Conservation (phyloP, 2,329 filamentous ascomycete species). For the Fusarium nodosum region DNA sequence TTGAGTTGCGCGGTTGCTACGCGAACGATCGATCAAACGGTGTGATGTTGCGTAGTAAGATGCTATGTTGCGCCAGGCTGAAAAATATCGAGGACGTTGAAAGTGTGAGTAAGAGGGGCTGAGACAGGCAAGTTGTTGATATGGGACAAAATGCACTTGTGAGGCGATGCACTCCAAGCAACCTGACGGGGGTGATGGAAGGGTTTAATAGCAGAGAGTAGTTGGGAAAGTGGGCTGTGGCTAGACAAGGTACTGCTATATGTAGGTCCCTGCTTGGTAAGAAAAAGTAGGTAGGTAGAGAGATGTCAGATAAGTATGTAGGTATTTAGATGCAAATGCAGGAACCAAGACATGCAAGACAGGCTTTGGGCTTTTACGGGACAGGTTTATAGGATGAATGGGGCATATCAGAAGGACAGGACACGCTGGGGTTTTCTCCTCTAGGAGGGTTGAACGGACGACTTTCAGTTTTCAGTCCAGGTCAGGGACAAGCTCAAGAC, state of each 20-base stretch:
- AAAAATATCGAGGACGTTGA: constrained; percentile 38
- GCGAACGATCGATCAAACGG: constrained; percentile 38
- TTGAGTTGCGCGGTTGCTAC: constrained; percentile 31
- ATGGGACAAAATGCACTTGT: constrained; percentile 24
- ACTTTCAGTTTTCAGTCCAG: constrained; percentile 35
- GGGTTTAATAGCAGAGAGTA: constrained; percentile 32
- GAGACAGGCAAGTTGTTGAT: constrained; percentile 20
- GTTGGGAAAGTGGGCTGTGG: constrained; percentile 41
- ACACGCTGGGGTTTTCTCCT: constrained; percentile 40
- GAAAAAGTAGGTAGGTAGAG: background rate
- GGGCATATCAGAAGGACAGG: constrained; percentile 46
- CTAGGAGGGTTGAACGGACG: constrained; percentile 45
- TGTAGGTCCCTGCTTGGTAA: background rate
- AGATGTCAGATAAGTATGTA: constrained; percentile 3
- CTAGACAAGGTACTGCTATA: constrained; percentile 24
- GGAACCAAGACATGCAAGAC: constrained; percentile 38
- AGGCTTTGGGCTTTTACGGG: constrained; percentile 40
- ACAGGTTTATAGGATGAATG: constrained; percentile 33
- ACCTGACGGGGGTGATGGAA: constrained; percentile 25
- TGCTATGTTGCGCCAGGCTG: constrained; percentile 43
- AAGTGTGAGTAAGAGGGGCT: constrained; percentile 41
- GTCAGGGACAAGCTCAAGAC: constrained; percentile 38
- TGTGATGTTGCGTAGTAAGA: constrained; percentile 32
- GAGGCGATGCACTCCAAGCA: constrained; percentile 40
- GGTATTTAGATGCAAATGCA: constrained; percentile 26